Evolutionary conservation across 768 basidiomycete species (phyloP), one percentile per base, ranked within the genome.

Genomic region (Pleurotus cornucopiae): DNA sequence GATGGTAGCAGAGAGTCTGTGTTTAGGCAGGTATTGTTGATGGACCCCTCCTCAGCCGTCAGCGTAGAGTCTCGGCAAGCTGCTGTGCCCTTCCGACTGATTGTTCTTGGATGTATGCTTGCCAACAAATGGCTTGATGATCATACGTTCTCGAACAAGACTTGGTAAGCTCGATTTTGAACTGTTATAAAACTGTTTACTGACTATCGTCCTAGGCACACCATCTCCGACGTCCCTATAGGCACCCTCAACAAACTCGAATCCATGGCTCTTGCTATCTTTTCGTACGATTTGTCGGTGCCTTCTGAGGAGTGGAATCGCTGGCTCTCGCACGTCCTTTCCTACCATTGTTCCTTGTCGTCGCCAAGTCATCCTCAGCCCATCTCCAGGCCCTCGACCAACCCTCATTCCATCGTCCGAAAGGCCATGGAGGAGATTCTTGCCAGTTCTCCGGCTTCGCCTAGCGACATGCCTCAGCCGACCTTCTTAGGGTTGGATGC

Each of bases 71-170:
- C 72, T 2, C 69, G 73, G 48, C 87, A 89, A 64, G 73, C 76
- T 5, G 78, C 76, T 57, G 84, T 83, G 1, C 83, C 86, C 9
- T 91, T 91, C 69, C 82, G 87, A 53, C 75, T 92, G 43, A 75
- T 91, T 57, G 79, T 92, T 20, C 75, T 92, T 20, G 90, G 90
- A 16, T 90, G 84, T 59, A 91, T 92, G 89, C 73, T 92, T 34
- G 88, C 89, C 16, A 91, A 91, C 69, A 92, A 92, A 71, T 91
- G 90, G 90, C 66, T 92, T 60, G 89, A 91, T 60, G 90, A 92
- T 62, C 90, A 92, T 64, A 91, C 90, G 0, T 92, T 91, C 69
- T 91, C 89, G 40, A 91, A 91, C 71, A 91, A 90, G 73, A 92
- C 90, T 54, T 92, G 90, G 90, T 90, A 67, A 58, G 84, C 67